Base-by-base conservation (phyloP, 306 rosid genomes). In the Alnus rubra region DNA sequence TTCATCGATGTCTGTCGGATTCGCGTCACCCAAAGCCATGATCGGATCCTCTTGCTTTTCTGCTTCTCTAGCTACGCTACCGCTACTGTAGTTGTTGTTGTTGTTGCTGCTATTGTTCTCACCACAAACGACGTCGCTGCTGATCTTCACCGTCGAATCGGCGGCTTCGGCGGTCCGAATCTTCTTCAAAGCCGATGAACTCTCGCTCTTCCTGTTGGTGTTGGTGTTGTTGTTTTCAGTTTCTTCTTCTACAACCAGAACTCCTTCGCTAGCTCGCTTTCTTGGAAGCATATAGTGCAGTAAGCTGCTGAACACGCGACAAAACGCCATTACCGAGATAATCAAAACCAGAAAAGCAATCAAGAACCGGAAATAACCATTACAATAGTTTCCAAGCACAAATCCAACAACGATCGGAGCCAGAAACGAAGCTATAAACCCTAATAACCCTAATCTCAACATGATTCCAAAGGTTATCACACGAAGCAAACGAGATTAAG, bases 271-370 rank as follows among this genome's bases (percentile, higher is more conserved):
- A 77, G 86, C 74, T 94, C 98, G 88, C 98, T 91, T 92, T 81
- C 85, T 87, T 50, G 97, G 97, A 92, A 94, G 97, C 98, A 94
- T 94, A 92, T 83, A 92, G 97, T 88, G 84, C 93, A 86, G 88
- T 86, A 81, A 83, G 79, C 94, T 89, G 91, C 92, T 84, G 82
- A 82, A 89, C 31, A 74, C 58, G 64, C 81, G 56, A 87, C 72
- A 78, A 79, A 76, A 90, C 82, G 51, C 50, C 79, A 74, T 58
- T 82, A 87, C 78, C 83, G 81, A 71, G 77, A 81, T 47, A 14
- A 81, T 37, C 82, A 89, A 44, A 28, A 51, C 73, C 55, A 80
- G 42, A 51, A 85, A 80, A 48, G 65, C 63, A 82, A 84, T 78
- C 74, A 82, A 74, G 12, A 48, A 73, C 53, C 7, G 55, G 76